These are phyloP conservation scores for Crepidotus variabilis DNA, from an alignment of 768 basidiomycete genomes.

Conservation along the genomic window DNA sequence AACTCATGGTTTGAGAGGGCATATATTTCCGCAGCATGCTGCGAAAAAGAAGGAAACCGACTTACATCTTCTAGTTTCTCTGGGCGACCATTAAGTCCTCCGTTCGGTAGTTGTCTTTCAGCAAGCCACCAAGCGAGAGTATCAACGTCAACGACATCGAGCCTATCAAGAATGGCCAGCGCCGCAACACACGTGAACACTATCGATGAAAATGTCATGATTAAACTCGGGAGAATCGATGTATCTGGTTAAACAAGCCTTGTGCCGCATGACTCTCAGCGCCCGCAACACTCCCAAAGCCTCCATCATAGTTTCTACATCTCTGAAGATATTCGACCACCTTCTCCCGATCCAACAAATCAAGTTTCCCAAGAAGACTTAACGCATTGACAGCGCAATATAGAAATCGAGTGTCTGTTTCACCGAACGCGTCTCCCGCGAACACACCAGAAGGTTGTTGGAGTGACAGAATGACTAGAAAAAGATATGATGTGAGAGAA, in stretches of 20 bases:
- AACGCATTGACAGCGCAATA: slow-evolving; percentile 86
- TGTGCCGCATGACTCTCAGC: slow-evolving; percentile 93
- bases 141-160: slow-evolving; percentile 78
- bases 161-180: slow-evolving; percentile 78
- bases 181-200: slow-evolving; percentile 90
- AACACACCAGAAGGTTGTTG: slow-evolving; percentile 88
- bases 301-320: slow-evolving; percentile 95
- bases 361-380: slow-evolving; percentile 73
- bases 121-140: slow-evolving; percentile 90
- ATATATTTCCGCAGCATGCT: background rate
- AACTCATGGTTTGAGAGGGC: background rate
- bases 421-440: slow-evolving; percentile 89
- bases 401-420: slow-evolving; percentile 86
- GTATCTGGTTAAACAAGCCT: slow-evolving; percentile 45
- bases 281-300: slow-evolving; percentile 79
- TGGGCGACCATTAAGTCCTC: slow-evolving; percentile 95
- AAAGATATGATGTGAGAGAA: background rate
- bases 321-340: slow-evolving; percentile 68
- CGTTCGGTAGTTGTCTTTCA: slow-evolving; percentile 89
- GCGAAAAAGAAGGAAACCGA: slow-evolving; percentile 8
- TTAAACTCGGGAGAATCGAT: too few species aligned
- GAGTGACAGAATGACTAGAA: slow-evolving; percentile 74
- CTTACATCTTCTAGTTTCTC: slow-evolving; percentile 95
- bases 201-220: slow-evolving; percentile 23
- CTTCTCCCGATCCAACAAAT: slow-evolving; percentile 62